phyloP scores from a whole-genome alignment of 768 basidiomycete species.

The Suillus luteus region DNA sequence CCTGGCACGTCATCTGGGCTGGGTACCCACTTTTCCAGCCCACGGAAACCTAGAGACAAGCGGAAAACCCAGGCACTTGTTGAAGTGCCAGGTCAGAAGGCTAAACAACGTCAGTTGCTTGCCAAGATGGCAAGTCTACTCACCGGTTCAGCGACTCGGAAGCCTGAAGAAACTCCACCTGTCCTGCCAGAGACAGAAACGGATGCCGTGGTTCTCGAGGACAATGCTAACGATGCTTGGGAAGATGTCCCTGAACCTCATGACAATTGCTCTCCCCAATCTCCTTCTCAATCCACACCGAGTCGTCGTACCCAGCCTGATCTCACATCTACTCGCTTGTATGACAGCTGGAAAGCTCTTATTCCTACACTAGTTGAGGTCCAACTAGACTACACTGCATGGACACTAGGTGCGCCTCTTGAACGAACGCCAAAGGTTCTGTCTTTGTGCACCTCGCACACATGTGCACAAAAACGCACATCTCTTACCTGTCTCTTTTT shows the following conservation, averaged over 20 bases:
- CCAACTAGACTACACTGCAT: neutral
- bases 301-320: conserved; percentile 7
- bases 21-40: neutral
- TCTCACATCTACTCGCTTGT: neutral
- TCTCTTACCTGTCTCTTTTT: neutral
- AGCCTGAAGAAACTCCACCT: neutral
- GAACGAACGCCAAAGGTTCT: neutral
- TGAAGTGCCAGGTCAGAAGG: neutral
- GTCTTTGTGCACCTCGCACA: neutral
- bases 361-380: conserved; percentile 2
- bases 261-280: neutral
- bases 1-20: neutral
- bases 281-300: neutral
- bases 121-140: neutral
- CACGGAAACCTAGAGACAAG: neutral
- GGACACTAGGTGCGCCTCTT: conserved; percentile 1
- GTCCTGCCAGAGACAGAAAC: neutral
- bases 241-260: neutral
- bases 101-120: neutral
- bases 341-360: conserved; percentile 9
- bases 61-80: neutral
- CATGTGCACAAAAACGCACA: neutral
- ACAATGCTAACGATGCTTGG: neutral
- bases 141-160: neutral
- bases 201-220: neutral